phyloP scores from a whole-genome alignment of 176 grass and related monocot species.

The Hordeum marinum region DNA sequence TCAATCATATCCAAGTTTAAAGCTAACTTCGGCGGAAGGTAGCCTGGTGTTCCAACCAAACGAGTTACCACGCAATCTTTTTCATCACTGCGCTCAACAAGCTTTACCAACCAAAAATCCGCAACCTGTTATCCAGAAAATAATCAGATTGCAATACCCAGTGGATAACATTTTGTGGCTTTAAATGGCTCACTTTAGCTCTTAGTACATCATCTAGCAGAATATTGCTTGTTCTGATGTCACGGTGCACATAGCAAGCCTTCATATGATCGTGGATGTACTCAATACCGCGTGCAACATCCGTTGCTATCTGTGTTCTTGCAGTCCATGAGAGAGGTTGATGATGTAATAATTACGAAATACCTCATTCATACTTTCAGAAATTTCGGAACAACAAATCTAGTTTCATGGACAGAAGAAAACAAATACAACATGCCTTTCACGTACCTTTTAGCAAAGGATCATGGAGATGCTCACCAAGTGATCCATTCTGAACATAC shows the following conservation, averaged over 20 bases:
- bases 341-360: constrained; percentile 20
- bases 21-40: constrained; percentile 71
- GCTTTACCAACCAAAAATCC: constrained; percentile 63
- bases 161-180: neutral
- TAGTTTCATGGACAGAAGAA: neutral
- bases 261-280: constrained; percentile 88
- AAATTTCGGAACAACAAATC: neutral
- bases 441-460: constrained; percentile 56
- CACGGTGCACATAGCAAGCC: constrained; percentile 58
- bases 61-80: constrained; percentile 49
- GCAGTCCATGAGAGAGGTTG: constrained; percentile 72
- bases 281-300: constrained; percentile 62
- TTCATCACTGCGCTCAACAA: constrained; percentile 50
- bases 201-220: constrained; percentile 56
- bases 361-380: neutral
- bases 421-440: neutral
- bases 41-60: constrained; percentile 68
- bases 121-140: constrained; percentile 42
- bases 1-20: neutral
- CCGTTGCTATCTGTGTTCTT: constrained; percentile 61
- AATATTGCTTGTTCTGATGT: constrained; percentile 75
- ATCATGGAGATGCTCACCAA: constrained; percentile 72
- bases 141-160: neutral
- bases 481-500: constrained; percentile 72
- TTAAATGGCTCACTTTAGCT: constrained; percentile 44